Evolutionary conservation across 345 rosid genomes (phyloP).

Genomic region (Eucalyptus shirleyi): DNA sequence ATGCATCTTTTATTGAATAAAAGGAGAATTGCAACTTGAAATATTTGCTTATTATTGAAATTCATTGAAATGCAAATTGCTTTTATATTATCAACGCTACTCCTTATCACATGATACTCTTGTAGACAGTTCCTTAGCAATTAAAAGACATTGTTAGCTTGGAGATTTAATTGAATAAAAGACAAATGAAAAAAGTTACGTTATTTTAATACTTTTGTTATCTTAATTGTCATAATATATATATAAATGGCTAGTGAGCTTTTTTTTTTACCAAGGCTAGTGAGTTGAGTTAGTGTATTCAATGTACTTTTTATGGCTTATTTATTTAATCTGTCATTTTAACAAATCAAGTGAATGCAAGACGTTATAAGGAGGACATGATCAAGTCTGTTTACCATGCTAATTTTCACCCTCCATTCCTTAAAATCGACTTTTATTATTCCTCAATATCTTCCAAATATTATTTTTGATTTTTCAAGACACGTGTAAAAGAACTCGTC

Average conservation of each 20-base stretch:
- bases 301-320: background rate
- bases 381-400: background rate
- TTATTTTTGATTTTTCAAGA: background rate
- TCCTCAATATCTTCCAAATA: background rate
- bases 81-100: background rate
- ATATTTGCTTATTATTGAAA: background rate
- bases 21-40: background rate
- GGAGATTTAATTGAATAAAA: background rate
- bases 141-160: too few species aligned
- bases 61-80: background rate
- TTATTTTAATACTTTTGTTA: background rate
- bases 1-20: background rate
- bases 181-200: background rate
- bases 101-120: background rate
- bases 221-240: background rate
- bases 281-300: background rate
- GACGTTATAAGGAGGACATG: background rate
- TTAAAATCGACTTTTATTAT: background rate
- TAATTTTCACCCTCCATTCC: background rate
- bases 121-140: background rate
- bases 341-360: too few species aligned
- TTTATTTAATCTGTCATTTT: background rate
- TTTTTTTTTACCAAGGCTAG: accelerated
- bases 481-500: background rate
- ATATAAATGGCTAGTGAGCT: background rate